Base-by-base conservation (phyloP, 169 alveolate genomes). In the Cryptosporidium parvum region DNA sequence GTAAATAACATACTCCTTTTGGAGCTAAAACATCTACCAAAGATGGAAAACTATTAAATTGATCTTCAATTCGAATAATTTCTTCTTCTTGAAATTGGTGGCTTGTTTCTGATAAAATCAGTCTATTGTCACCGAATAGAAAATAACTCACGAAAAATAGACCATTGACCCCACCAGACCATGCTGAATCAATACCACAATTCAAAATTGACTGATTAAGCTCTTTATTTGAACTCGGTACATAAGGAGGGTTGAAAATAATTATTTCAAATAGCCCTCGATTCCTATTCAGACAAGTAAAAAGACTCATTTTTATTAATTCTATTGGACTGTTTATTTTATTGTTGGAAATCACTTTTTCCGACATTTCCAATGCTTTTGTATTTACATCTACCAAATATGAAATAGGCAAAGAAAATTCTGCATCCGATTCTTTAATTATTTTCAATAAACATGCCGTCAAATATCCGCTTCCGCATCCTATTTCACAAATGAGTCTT, bases 141-240 rank as follows among this genome's bases (percentile, higher is more conserved):
- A 80, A 80, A 44, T 48, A 48, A 29, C 75, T 80, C 29, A 80
- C 70, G 29, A 48, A 42, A 44, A 62, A 59, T 26, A 80, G 45
- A 3, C 89, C 89, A 21, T 80, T 31, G n/a, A 37, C n/a, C 18
- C 89, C 89, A 8, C 89, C 89, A 23, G 89, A 59, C 89, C 89
- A 80, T 18, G 89, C 37, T 6, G 53, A 59, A 18, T 80, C 89
- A 29, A 80, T 80, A 4, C 39, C 68, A 1, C 45, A 37, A 4
- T 44, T 59, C n/a, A 16, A 16, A 26, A 37, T 61, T 2, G 75
- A 51, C 9, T 29, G 23, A 48, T 37, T 65, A 10, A 80, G 67
- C 39, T 80, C 89, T 23, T 65, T 26, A 9, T 80, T 48, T 18
- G 75, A 10, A 37, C 80, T 42, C 14, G 89, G 89, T 12, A 80